These are phyloP conservation scores for Kodamaea hsintzibuensis DNA, from an alignment of 805 yeast genomes.

Conservation along the genomic window DNA sequence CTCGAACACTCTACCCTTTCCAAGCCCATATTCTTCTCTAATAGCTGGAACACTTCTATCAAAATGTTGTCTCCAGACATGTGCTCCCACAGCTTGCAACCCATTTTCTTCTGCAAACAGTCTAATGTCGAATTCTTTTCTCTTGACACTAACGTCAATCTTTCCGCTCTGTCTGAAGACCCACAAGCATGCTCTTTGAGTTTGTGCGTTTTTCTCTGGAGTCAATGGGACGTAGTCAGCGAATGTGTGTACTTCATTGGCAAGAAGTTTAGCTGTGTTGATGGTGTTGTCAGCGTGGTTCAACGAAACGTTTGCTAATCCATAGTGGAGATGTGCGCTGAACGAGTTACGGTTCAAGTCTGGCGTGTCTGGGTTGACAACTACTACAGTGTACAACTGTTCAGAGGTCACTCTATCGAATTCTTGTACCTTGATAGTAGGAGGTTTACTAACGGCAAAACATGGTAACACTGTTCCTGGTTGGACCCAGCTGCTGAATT, in stretches of 20 bases:
- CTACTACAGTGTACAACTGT: slow-evolving; percentile 69
- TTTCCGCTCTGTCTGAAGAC: slow-evolving; percentile 70
- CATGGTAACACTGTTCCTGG: slow-evolving; percentile 81
- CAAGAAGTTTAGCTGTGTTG: slow-evolving; percentile 38
- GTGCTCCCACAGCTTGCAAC: slow-evolving; percentile 85
- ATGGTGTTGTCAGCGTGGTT: slow-evolving; percentile 59
- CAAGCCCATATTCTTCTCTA: slow-evolving; percentile 72
- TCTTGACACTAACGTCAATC: slow-evolving; percentile 18
- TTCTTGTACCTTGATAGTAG: slow-evolving; percentile 75
- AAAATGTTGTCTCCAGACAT: slow-evolving; percentile 83
- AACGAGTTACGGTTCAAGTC: slow-evolving; percentile 68
- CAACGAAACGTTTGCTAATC: slow-evolving; percentile 65
- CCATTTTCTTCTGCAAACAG: slow-evolving; percentile 54
- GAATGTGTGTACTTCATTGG: slow-evolving; percentile 34
- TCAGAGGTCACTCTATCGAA: slow-evolving; percentile 50
- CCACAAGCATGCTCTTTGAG: slow-evolving; percentile 86
- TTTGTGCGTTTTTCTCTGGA: slow-evolving; percentile 85
- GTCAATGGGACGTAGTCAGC: slow-evolving; percentile 74
- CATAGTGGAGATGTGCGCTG: slow-evolving; percentile 75
- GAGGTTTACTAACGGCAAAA: slow-evolving; percentile 70
- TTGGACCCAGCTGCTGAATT: slow-evolving; percentile 65
- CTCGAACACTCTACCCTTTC: slow-evolving; percentile 72
- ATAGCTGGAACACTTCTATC: slow-evolving; percentile 71
- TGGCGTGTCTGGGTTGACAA: slow-evolving; percentile 93
- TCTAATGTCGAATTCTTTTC: slow-evolving; percentile 71